Base-by-base conservation (phyloP, 768 basidiomycete genomes). In the Mycena venus region DNA sequence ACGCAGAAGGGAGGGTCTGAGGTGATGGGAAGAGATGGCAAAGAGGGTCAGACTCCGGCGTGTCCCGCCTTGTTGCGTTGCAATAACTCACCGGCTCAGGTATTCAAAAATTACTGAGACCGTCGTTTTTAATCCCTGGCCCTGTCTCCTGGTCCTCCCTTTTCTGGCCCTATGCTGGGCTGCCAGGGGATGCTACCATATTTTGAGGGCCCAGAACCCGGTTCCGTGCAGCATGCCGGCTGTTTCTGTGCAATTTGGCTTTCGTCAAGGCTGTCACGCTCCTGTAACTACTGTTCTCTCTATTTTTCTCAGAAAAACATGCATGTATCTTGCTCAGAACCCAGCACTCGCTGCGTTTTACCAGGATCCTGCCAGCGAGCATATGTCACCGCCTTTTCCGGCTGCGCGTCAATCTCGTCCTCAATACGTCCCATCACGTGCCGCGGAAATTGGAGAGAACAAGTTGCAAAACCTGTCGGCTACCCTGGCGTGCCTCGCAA, bases 251-350 rank as follows among this genome's bases (percentile, higher is more conserved):
- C 21, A 29, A 10, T 72, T 36, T 68, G 65, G 72, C 51, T 61
- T 61, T 73, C 65, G 59, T 40, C 29, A 73, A 73, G 59, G 32
- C n/a, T 55, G 72, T 73, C 59, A 67, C 72, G 62, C 72, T 62
- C 65, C 42, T 61, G 60, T 61, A n/a, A 67, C 72, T 21, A 53
- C n/a, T 59, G 38, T 47, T 29, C 40, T 44, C 70, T 64, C n/a
- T 40, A 0, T 63, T 47, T 64, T 44, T 36, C 36, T 32, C 8
- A 23, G 21, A 56, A 70, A 34, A 68, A 44, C 32, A 40, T 36
- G 14, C 21, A 58, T 36, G 10, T 21, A 2, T 60, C 23, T 69
- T 49, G n/a, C 63, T 1, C 51, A 14, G 31, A n/a, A 29, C 31
- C 38, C n/a, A 40, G 9, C 47, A 7, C 17, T 21, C 7, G 21